Percentiles rank a stretch among this genome's conserved stretches.
Evolutionary conservation across 441 rosid species (phyloP).

Genomic region (Euphorbia celastroides): DNA sequence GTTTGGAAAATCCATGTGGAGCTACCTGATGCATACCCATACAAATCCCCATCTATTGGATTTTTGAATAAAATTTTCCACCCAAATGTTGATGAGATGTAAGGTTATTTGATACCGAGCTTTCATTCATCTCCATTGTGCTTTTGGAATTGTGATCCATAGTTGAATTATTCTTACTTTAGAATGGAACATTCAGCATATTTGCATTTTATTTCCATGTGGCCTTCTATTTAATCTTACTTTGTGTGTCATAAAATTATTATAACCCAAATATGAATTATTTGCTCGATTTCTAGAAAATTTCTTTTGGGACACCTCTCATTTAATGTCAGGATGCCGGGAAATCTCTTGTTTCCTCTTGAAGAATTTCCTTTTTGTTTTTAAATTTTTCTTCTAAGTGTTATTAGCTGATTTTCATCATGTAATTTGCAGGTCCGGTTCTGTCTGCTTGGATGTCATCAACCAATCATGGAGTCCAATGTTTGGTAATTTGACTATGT

Average conservation of each 20-base stretch:
- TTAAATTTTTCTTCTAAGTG: too few relatives aligned
- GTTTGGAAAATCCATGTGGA: slow-evolving; percentile 74
- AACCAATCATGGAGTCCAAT: slow-evolving; percentile 61
- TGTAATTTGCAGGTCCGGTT: slow-evolving; percentile 43
- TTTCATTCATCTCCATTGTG: not conserved
- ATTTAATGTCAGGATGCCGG: not conserved
- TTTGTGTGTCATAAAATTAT: not conserved
- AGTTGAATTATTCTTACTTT: not conserved
- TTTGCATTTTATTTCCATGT: not conserved
- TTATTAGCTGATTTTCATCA: slow-evolving; percentile 1
- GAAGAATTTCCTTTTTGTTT: not conserved
- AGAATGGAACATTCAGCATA: not conserved
- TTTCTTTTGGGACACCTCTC: not conserved
- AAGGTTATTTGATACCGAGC: not conserved
- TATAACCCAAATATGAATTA: not conserved
- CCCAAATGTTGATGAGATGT: slow-evolving; percentile 27
- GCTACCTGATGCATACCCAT: slow-evolving; percentile 74
- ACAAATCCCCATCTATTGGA: slow-evolving; percentile 27
- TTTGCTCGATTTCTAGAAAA: not conserved
- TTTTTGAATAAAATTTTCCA: slow-evolving; percentile 22
- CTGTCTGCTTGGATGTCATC: slow-evolving; percentile 55
- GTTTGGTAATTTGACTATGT: slow-evolving; percentile 34
- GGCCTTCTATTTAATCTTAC: not conserved
- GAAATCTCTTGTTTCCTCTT: not conserved
- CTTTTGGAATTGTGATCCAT: not conserved